These are phyloP conservation scores for Volvox carteri DNA, from an alignment of 163 green algal species.

Conservation along the genomic window DNA sequence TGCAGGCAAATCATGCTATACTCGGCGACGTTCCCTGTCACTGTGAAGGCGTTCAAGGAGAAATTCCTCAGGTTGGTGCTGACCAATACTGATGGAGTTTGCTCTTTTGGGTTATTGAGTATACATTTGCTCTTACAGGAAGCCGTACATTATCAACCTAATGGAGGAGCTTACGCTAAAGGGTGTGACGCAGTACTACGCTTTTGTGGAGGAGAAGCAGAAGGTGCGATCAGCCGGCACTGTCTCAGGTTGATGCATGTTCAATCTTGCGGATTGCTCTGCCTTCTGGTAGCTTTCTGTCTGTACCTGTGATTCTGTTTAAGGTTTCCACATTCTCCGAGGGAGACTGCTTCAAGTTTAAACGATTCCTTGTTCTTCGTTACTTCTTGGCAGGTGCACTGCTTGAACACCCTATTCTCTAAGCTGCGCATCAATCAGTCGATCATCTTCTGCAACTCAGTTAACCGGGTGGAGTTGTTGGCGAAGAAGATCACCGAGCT, in stretches of 20 bases:
- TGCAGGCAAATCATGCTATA: slow-evolving; percentile 97
- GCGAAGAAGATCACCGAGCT: slow-evolving; percentile 99
- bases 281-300: too few species aligned
- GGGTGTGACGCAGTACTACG: slow-evolving; percentile 98
- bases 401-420: slow-evolving; percentile 99
- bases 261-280: too few species aligned
- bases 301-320: too few species aligned
- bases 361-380: not conserved
- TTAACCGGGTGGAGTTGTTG: slow-evolving; percentile 99
- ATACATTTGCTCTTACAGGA: slow-evolving; percentile 66
- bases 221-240: slow-evolving; percentile 81
- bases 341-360: too few species aligned
- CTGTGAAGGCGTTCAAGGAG: slow-evolving; percentile 98
- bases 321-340: too few species aligned
- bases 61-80: slow-evolving; percentile 83
- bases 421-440: slow-evolving; percentile 99
- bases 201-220: slow-evolving; percentile 99
- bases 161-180: slow-evolving; percentile 99
- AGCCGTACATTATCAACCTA: slow-evolving; percentile 99
- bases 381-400: slow-evolving; percentile 83
- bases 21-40: slow-evolving; percentile 98
- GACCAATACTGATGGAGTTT: not conserved
- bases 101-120: not conserved
- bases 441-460: slow-evolving; percentile 99
- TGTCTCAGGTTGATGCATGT: too few species aligned